These are phyloP conservation scores for Microdochium trichocladiopsis DNA, from an alignment of 2,329 filamentous ascomycete species.

Conservation along the genomic window DNA sequence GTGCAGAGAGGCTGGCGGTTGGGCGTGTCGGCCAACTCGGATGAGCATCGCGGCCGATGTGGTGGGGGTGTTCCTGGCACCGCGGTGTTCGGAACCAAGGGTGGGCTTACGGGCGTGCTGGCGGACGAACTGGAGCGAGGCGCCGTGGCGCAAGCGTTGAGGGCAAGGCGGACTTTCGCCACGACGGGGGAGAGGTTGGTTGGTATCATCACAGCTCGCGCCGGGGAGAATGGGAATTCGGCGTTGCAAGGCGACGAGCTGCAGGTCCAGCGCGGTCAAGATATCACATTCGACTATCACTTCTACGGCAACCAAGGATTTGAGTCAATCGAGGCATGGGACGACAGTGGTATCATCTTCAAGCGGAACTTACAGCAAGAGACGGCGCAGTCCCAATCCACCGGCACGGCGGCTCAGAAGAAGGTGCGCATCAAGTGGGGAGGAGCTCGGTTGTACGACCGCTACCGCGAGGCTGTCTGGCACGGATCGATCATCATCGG, in stretches of 20 bases:
- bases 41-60: slow-evolving; percentile 26
- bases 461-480: slow-evolving; percentile 25
- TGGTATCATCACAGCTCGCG: slow-evolving; percentile 10
- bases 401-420: background rate
- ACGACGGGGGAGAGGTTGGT: slow-evolving; percentile 22
- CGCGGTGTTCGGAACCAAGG: slow-evolving; percentile 22
- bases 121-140: slow-evolving; percentile 10
- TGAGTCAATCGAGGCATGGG: slow-evolving; percentile 18
- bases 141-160: slow-evolving; percentile 12
- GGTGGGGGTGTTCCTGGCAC: slow-evolving; percentile 26
- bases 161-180: slow-evolving; percentile 19
- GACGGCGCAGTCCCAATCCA: background rate
- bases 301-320: slow-evolving; percentile 17
- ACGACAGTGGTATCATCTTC: slow-evolving; percentile 16
- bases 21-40: slow-evolving; percentile 25
- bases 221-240: slow-evolving; percentile 1
- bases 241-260: slow-evolving; percentile 18
- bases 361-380: slow-evolving; percentile 16
- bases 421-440: slow-evolving; percentile 21
- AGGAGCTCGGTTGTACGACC: slow-evolving; percentile 21
- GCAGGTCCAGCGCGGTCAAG: slow-evolving; percentile 3
- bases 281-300: slow-evolving; percentile 11
- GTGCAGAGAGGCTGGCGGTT: slow-evolving; percentile 22
- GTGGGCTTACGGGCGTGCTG: slow-evolving; percentile 18
- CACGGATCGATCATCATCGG: slow-evolving; percentile 15